phyloP scores from a whole-genome alignment of 1,139 yeast genomes.

The Scheffersomyces stambukii region DNA sequence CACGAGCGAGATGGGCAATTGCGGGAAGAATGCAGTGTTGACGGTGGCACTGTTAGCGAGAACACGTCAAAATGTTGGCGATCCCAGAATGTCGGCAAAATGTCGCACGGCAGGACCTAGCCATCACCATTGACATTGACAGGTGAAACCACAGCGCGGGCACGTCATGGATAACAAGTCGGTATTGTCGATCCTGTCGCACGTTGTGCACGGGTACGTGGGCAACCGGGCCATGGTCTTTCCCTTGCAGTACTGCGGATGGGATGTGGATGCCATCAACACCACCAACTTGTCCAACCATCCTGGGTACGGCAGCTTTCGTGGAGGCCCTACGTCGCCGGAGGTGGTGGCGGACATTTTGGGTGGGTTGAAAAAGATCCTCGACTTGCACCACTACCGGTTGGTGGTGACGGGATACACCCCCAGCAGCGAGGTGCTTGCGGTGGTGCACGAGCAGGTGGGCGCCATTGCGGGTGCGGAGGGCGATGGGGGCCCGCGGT shows the following conservation, averaged over 20 bases:
- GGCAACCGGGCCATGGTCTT: conserved; percentile 41
- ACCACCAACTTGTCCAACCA: conserved; percentile 43
- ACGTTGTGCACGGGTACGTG: conserved; percentile 45
- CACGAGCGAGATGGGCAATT: no score
- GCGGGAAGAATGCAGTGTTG: no score
- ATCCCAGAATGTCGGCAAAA: no score
- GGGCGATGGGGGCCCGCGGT: conserved; percentile 6
- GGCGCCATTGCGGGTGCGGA: conserved; percentile 7
- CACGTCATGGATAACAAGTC: no score
- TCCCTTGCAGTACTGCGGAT: conserved; percentile 41
- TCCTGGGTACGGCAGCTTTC: conserved; percentile 41
- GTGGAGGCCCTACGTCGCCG: conserved; percentile 19
- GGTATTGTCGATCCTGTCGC: conserved; percentile 38
- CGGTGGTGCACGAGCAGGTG: conserved; percentile 43
- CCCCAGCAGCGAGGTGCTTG: conserved; percentile 53
- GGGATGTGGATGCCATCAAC: conserved; percentile 42
- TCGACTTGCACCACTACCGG: conserved; percentile 38
- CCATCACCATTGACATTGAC: no score
- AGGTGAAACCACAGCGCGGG: no score
- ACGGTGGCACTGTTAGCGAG: no score
- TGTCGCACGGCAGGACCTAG: no score
- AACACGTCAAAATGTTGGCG: no score
- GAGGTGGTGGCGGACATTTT: conserved; percentile 19
- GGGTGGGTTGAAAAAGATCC: conserved; percentile 20
- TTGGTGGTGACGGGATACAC: conserved; percentile 72